Evolutionary conservation across 2,329 filamentous ascomycete species (phyloP).

Genomic region (Claviceps monticola): DNA sequence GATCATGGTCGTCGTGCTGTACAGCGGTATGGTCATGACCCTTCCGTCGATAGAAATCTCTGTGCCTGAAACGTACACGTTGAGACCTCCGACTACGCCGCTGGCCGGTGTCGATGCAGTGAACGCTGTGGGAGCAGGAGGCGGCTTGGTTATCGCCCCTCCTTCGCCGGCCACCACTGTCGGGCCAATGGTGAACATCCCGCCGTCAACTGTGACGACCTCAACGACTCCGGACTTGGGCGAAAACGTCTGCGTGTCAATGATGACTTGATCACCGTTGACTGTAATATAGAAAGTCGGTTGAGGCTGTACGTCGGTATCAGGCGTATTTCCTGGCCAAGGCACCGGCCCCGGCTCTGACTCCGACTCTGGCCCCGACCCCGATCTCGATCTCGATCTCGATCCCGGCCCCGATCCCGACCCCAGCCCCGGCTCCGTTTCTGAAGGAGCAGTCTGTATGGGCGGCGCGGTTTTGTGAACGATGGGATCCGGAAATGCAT

Average conservation of each 20-base stretch:
- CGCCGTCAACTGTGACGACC: slow-evolving; percentile 26
- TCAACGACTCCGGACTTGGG: slow-evolving; percentile 23
- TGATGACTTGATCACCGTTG: slow-evolving; percentile 30
- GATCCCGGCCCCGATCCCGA: too few species aligned
- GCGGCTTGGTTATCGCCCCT: slow-evolving; percentile 28
- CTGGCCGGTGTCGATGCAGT: slow-evolving; percentile 22
- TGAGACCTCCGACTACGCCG: slow-evolving; percentile 24
- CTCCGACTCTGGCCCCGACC: too few species aligned
- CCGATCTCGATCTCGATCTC: too few species aligned
- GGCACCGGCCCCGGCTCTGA: too few species aligned
- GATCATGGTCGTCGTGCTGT: slow-evolving; percentile 21
- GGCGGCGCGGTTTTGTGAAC: slow-evolving; percentile 9
- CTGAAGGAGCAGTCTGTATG: not conserved
- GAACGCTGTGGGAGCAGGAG: slow-evolving; percentile 16
- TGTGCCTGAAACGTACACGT: slow-evolving; percentile 28
- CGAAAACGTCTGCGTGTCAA: slow-evolving; percentile 32
- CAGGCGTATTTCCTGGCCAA: not conserved
- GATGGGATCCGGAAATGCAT: slow-evolving; percentile 1
- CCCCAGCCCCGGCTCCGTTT: not conserved
- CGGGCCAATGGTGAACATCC: slow-evolving; percentile 35
- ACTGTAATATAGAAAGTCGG: slow-evolving; percentile 28
- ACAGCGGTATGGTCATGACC: slow-evolving; percentile 26
- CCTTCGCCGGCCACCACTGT: slow-evolving; percentile 31
- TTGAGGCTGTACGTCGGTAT: slow-evolving; percentile 2
- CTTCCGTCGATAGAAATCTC: slow-evolving; percentile 28